These are phyloP conservation scores for Corinectria fuckeliana DNA, from an alignment of 2,329 filamentous ascomycete species.

Conservation along the genomic window DNA sequence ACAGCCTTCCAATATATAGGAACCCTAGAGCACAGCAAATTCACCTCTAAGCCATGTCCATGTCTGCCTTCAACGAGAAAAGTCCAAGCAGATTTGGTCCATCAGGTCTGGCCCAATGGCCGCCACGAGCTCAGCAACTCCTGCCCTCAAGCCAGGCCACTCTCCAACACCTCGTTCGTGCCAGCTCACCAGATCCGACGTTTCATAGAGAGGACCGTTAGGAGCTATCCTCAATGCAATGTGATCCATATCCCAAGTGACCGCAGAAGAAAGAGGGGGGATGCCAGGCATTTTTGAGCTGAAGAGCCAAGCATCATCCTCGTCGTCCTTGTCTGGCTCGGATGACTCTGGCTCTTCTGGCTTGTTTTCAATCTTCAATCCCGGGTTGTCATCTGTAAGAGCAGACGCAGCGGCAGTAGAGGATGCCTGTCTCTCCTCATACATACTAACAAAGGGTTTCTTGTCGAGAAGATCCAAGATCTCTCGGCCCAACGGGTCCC, in stretches of 20 bases:
- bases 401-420: background rate
- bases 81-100: conserved; percentile 64
- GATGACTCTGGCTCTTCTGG: conserved; percentile 1
- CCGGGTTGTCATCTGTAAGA: background rate
- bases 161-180: conserved; percentile 57
- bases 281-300: conserved; percentile 72
- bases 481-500: conserved; percentile 64
- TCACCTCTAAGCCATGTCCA: background rate
- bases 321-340: conserved; percentile 28
- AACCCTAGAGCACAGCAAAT: background rate
- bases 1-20: background rate
- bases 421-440: conserved; percentile 40
- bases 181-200: conserved; percentile 66
- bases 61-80: conserved; percentile 39
- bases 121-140: conserved; percentile 71
- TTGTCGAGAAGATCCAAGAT: conserved; percentile 58
- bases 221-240: conserved; percentile 60
- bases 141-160: conserved; percentile 61
- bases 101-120: conserved; percentile 68
- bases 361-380: conserved; percentile 7
- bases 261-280: conserved; percentile 60
- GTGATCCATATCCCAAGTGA: conserved; percentile 62
- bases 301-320: conserved; percentile 53
- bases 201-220: conserved; percentile 47
- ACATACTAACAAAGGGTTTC: conserved; percentile 62